A percentile compares a stretch with the other conserved stretches of the same genome.
Evolutionary conservation across 192 early-diverging fungal genomes (phyloP).

Genomic region (Backusella parvicylindrica): DNA sequence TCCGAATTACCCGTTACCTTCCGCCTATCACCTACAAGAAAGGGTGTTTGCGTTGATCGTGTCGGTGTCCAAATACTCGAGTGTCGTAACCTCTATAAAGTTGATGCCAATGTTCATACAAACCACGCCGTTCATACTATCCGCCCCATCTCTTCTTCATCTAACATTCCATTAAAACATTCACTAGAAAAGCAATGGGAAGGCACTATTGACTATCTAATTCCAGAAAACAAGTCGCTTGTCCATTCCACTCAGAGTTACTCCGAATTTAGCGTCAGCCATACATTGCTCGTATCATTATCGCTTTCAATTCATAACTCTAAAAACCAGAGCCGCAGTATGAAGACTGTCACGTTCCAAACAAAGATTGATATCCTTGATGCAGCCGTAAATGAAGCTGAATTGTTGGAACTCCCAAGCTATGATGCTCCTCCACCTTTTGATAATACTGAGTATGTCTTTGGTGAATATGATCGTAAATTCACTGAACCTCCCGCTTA

Average conservation of each 20-base stretch:
- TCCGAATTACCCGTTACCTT: background rate
- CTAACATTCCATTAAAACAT: background rate
- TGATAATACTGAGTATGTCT: constrained; percentile 1
- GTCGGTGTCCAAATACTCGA: background rate
- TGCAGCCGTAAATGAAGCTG: background rate
- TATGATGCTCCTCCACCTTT: constrained; percentile 11
- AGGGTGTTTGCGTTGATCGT: background rate
- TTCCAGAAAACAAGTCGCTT: background rate
- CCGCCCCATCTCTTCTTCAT: background rate
- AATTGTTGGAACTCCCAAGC: background rate
- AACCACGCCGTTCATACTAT: background rate
- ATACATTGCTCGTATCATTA: background rate
- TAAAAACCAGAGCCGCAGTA: background rate
- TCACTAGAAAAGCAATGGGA: background rate
- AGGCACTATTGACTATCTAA: background rate
- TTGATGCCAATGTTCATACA: background rate
- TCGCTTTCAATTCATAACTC: background rate
- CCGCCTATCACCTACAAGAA: background rate
- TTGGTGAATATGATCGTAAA: constrained; percentile 11
- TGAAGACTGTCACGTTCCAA: background rate
- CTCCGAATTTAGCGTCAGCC: background rate
- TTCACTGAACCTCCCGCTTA: constrained; percentile 5
- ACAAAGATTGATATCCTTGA: constrained; percentile 4
- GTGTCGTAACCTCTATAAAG: background rate
- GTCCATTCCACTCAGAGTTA: constrained; percentile 7